phyloP scores from a whole-genome alignment of 306 rosid genomes.

The Prunus dulcis region DNA sequence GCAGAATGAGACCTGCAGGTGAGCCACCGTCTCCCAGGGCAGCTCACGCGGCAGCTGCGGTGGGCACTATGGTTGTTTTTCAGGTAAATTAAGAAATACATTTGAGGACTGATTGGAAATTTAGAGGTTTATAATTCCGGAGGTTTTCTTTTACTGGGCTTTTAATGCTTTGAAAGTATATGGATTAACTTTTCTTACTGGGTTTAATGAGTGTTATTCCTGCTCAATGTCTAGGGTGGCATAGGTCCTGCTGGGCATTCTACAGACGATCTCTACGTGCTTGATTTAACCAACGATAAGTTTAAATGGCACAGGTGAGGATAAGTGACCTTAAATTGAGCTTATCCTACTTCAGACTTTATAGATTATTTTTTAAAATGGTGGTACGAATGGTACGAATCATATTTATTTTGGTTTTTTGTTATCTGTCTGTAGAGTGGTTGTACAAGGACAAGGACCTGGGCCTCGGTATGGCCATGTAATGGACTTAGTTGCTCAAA shows the following conservation, averaged over 20 bases:
- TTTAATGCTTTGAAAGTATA: conserved; percentile 6
- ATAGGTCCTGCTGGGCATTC: conserved; percentile 99
- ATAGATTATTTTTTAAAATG: conserved; percentile 10
- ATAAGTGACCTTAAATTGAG: conserved; percentile 14
- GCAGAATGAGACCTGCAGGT: conserved; percentile 85
- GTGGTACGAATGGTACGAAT: not conserved
- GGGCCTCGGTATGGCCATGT: conserved; percentile 99
- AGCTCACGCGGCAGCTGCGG: conserved; percentile 94
- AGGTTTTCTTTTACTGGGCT: conserved; percentile 5
- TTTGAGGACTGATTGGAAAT: conserved; percentile 1
- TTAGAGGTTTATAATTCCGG: conserved; percentile 3
- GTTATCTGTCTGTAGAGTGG: conserved; percentile 57
- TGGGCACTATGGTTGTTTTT: conserved; percentile 98
- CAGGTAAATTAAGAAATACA: conserved; percentile 57
- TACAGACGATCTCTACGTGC: conserved; percentile 88
- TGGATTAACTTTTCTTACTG: not conserved
- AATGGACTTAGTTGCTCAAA: conserved; percentile 99
- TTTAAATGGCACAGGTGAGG: conserved; percentile 97
- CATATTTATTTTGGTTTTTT: conserved; percentile 5
- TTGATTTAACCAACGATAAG: conserved; percentile 85
- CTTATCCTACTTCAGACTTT: conserved; percentile 19
- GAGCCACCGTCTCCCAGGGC: conserved; percentile 99
- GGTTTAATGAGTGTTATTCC: conserved; percentile 19
- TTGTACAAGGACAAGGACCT: conserved; percentile 98
- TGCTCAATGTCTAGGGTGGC: conserved; percentile 77